Conservation (phyloP, 1,284 basidiomycete genomes). For the Earliella scabrosa region DNA sequence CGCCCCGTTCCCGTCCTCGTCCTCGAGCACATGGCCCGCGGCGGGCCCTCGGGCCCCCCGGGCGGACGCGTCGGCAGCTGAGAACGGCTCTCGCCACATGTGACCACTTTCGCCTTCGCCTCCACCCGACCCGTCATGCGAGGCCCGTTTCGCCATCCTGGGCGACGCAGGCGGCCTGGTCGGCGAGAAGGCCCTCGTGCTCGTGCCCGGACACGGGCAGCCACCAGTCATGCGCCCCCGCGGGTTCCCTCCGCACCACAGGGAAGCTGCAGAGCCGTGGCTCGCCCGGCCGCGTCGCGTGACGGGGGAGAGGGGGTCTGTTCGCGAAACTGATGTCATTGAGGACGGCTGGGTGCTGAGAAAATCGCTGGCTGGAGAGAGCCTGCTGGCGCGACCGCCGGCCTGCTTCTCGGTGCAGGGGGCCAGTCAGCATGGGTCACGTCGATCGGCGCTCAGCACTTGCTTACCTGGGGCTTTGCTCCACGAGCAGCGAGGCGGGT, state of each 20-base stretch:
- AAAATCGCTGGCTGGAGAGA: no score
- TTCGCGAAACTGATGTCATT: constrained; percentile 18
- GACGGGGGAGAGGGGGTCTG: background rate
- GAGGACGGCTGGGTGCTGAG: no score
- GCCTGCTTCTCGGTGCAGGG: no score
- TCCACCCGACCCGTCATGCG: background rate
- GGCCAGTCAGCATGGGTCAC: background rate
- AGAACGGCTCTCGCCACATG: constrained; percentile 9
- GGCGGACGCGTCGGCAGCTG: background rate
- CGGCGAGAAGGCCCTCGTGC: constrained; percentile 14
- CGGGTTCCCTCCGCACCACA: constrained; percentile 14
- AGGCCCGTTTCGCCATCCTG: no score
- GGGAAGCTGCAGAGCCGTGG: constrained; percentile 15
- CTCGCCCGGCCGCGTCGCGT: constrained; percentile 1
- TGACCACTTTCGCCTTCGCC: constrained; percentile 5
- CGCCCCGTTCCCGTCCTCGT: background rate
- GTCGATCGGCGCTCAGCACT: background rate
- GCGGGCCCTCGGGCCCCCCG: background rate
- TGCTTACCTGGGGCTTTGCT: no score
- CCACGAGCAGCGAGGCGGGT: background rate
- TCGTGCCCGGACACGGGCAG: no score
- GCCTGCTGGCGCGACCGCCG: no score
- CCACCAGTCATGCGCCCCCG: constrained; percentile 15
- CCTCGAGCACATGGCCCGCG: background rate
- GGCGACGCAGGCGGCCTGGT: background rate